Evolutionary conservation across 352 stramenopile species (phyloP).

Genomic region (Globisporangium lucens): DNA sequence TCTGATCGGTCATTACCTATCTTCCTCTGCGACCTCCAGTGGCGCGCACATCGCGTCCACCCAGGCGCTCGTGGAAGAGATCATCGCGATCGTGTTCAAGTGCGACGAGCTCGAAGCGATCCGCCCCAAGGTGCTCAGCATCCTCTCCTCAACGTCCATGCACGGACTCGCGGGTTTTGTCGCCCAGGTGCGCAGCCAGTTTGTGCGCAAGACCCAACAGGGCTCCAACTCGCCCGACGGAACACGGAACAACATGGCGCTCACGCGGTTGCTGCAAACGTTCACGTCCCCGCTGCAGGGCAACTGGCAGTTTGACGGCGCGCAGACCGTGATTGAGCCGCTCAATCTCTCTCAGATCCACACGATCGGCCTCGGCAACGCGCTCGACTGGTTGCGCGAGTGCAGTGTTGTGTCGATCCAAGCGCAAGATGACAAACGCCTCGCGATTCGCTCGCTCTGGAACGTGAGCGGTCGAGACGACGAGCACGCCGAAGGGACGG

Average conservation of each 20-base stretch:
- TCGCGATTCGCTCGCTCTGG: constrained; percentile 13
- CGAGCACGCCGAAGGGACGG: neutral
- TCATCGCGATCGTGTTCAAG: constrained; percentile 36
- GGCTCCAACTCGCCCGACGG: neutral
- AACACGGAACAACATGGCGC: constrained; percentile 13
- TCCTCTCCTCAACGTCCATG: constrained; percentile 32
- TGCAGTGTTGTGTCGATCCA: constrained; percentile 11
- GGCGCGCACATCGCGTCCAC: constrained; percentile 14
- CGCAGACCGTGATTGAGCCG: constrained; percentile 8
- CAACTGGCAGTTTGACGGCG: constrained; percentile 11
- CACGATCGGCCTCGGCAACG: constrained; percentile 4
- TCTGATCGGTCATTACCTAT: constrained; percentile 24
- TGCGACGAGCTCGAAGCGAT: constrained; percentile 28
- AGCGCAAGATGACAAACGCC: constrained; percentile 7
- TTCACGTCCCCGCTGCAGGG: constrained; percentile 13
- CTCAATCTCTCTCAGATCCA: neutral
- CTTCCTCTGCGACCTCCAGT: constrained; percentile 7
- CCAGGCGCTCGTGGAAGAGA: constrained; percentile 30
- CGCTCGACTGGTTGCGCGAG: constrained; percentile 18
- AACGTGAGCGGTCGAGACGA: neutral
- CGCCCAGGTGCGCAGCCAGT: constrained; percentile 31
- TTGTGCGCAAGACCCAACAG: constrained; percentile 13
- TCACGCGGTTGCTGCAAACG: constrained; percentile 11
- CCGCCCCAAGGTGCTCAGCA: constrained; percentile 22
- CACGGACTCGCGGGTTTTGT: constrained; percentile 35